A percentile compares a stretch with the other conserved stretches of the same genome.
phyloP scores from a whole-genome alignment of 2,329 filamentous ascomycete genomes.

The Paecilomyces sp. region DNA sequence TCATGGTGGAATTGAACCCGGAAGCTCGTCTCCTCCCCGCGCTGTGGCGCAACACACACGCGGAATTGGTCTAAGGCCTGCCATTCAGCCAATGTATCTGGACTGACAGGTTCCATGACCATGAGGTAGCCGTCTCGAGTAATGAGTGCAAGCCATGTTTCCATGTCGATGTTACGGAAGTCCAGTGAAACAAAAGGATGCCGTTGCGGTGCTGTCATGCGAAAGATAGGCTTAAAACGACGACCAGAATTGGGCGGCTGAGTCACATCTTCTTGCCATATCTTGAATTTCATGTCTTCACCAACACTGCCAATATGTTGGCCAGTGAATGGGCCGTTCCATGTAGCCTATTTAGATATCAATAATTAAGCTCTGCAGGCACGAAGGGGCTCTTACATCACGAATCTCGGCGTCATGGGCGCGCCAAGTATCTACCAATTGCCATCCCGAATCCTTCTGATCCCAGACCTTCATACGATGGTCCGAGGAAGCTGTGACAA shows the following conservation, averaged over 20 bases:
- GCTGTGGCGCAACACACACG: conserved; percentile 61
- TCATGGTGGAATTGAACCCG: conserved; percentile 84
- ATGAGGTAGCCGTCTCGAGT: conserved; percentile 73
- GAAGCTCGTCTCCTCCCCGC: conserved; percentile 84
- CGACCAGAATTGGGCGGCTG: conserved; percentile 66
- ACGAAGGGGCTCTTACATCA: conserved; percentile 53
- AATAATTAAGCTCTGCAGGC: conserved; percentile 13
- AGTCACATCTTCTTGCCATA: conserved; percentile 87
- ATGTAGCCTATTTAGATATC: conserved; percentile 61
- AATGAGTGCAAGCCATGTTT: conserved; percentile 79
- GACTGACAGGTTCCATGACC: conserved; percentile 77
- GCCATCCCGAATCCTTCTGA: conserved; percentile 66
- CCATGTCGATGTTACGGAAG: conserved; percentile 74
- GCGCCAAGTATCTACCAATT: conserved; percentile 76
- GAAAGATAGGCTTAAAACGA: conserved; percentile 66
- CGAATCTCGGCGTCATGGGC: conserved; percentile 86
- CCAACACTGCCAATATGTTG: conserved; percentile 83
- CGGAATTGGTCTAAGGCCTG: conserved; percentile 67
- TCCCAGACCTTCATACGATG: conserved; percentile 91
- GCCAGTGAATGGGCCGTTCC: conserved; percentile 85
- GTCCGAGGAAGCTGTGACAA: conserved; percentile 85
- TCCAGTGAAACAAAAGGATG: conserved; percentile 69
- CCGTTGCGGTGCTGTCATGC: conserved; percentile 60
- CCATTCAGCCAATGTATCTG: conserved; percentile 74
- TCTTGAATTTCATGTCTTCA: conserved; percentile 80